phyloP scores from a whole-genome alignment of 2,329 filamentous ascomycete genomes.

The Fusarium secorum region DNA sequence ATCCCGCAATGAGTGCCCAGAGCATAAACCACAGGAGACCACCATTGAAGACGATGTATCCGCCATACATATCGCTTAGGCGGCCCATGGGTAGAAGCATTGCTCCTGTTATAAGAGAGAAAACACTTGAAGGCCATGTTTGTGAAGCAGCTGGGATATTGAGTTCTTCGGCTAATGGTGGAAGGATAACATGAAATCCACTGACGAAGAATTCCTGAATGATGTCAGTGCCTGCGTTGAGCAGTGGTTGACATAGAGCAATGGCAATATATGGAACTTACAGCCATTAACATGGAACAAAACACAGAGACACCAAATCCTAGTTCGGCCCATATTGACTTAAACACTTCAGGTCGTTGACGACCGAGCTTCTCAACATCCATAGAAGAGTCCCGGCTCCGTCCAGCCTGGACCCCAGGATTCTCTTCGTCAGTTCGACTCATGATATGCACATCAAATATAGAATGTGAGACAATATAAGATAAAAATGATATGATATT shows the following conservation, averaged over 20 bases:
- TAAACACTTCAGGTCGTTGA: slow-evolving; percentile 36
- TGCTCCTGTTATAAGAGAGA: slow-evolving; percentile 64
- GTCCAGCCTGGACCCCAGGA: not conserved
- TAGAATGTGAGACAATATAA: not conserved
- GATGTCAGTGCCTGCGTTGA: not conserved
- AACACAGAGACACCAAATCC: slow-evolving; percentile 37
- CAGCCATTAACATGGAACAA: slow-evolving; percentile 39
- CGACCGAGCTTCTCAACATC: slow-evolving; percentile 41
- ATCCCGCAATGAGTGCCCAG: slow-evolving; percentile 75
- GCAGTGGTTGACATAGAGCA: not conserved
- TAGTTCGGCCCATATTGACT: slow-evolving; percentile 37
- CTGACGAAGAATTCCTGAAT: slow-evolving; percentile 41
- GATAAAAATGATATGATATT: not conserved
- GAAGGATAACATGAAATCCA: slow-evolving; percentile 60
- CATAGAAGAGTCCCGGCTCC: slow-evolving; percentile 3
- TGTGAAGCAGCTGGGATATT: slow-evolving; percentile 67
- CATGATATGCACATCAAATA: slow-evolving; percentile 1
- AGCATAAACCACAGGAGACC: slow-evolving; percentile 71
- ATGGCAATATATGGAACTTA: slow-evolving; percentile 5
- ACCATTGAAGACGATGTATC: slow-evolving; percentile 65
- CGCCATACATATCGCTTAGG: slow-evolving; percentile 69
- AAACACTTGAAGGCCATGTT: slow-evolving; percentile 71
- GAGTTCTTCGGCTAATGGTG: slow-evolving; percentile 67
- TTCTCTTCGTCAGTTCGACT: slow-evolving; percentile 25
- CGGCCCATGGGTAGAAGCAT: slow-evolving; percentile 71